Evolutionary conservation across 306 rosid genomes (phyloP).

Genomic region (Astragalus membranaceus): DNA sequence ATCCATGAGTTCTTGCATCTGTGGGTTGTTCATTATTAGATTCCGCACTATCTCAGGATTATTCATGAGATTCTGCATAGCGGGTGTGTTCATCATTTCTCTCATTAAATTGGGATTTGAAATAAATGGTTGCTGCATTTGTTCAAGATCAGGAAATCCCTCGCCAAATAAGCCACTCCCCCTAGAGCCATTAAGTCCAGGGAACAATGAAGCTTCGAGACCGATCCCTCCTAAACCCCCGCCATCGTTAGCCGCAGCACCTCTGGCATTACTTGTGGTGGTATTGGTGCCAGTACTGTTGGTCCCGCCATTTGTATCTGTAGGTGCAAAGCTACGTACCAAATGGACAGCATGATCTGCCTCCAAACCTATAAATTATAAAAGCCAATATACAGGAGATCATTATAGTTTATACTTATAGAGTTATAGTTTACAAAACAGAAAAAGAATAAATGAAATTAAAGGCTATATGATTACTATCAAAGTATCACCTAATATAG

Average conservation of each 20-base stretch:
- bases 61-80: constrained; percentile 60
- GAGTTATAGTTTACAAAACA: background rate
- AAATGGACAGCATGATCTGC: constrained; percentile 78
- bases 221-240: constrained; percentile 52
- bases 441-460: background rate
- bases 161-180: constrained; percentile 53
- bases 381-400: background rate
- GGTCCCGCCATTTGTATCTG: constrained; percentile 37
- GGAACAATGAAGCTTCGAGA: constrained; percentile 51
- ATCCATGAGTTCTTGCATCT: constrained; percentile 84
- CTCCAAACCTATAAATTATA: constrained; percentile 57
- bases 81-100: constrained; percentile 73
- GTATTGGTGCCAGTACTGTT: constrained; percentile 39
- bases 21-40: constrained; percentile 77
- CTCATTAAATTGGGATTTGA: constrained; percentile 61
- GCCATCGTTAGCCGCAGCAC: constrained; percentile 43
- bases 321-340: constrained; percentile 71
- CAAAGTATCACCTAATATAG: background rate
- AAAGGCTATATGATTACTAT: background rate
- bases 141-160: constrained; percentile 66
- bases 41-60: constrained; percentile 70
- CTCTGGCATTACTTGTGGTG: constrained; percentile 32
- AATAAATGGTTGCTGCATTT: constrained; percentile 69
- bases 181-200: constrained; percentile 56
- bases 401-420: background rate